phyloP scores from a whole-genome alignment of 306 rosid species.

The Vigna trinervia region DNA sequence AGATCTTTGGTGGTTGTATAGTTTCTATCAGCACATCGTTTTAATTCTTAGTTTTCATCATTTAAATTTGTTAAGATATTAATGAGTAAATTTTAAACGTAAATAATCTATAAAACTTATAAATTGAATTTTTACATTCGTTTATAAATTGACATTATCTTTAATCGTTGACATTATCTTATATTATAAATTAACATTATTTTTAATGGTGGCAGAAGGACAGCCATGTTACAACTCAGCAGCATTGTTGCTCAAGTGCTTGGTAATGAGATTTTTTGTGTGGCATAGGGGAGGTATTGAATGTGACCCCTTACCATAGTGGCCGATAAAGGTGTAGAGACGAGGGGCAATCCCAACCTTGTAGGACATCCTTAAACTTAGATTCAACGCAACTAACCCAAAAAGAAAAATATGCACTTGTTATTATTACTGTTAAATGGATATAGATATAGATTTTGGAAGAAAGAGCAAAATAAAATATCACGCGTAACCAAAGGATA shows the following conservation, averaged over 20 bases:
- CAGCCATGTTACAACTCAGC: constrained; percentile 33
- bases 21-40: neutral
- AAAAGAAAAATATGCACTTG: neutral
- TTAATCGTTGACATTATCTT: too few relatives aligned
- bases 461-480: constrained; percentile 29
- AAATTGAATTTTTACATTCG: too few relatives aligned
- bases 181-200: too few relatives aligned
- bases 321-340: constrained; percentile 13
- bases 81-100: too few relatives aligned
- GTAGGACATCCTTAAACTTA: constrained; percentile 44
- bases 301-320: constrained; percentile 40
- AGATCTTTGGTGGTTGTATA: neutral
- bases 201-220: neutral
- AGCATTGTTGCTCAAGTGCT: constrained; percentile 47
- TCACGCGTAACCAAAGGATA: neutral
- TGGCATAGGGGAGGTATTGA: constrained; percentile 36
- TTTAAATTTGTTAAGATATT: neutral
- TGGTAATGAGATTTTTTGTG: constrained; percentile 33
- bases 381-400: constrained; percentile 28
- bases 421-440: neutral
- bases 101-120: too few relatives aligned
- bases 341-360: constrained; percentile 20
- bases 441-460: neutral
- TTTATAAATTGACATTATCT: too few relatives aligned
- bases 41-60: neutral